These are phyloP conservation scores for Thalassiosira livingstoniorum DNA, from an alignment of 352 stramenopile species.

Conservation along the genomic window DNA sequence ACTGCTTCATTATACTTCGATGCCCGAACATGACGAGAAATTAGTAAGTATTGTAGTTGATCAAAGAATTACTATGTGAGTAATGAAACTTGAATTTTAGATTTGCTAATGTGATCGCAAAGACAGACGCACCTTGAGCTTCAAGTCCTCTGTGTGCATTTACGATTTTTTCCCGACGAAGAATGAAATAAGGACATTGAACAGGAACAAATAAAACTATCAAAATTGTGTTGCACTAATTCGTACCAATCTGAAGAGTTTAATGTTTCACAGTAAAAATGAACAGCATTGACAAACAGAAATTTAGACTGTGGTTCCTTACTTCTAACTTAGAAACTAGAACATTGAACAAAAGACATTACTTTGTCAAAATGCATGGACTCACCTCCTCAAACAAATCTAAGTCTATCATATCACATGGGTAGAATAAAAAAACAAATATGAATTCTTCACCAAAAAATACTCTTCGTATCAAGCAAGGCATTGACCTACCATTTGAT, in stretches of 20 bases:
- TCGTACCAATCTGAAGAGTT: constrained; percentile 17
- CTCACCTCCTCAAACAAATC: constrained; percentile 66
- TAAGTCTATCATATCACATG: constrained; percentile 16
- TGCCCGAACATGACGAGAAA: not conserved
- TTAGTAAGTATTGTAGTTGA: no score
- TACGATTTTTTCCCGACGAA: not conserved
- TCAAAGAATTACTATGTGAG: not conserved
- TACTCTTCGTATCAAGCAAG: not conserved
- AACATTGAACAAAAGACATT: no score
- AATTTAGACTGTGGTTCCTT: constrained; percentile 9
- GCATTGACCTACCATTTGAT: constrained; percentile 11
- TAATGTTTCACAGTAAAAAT: not conserved
- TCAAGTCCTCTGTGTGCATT: constrained; percentile 55
- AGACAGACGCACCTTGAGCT: constrained; percentile 43
- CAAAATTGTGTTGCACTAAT: not conserved
- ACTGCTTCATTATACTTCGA: constrained; percentile 62
- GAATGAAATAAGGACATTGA: not conserved
- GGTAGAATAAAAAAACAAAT: not conserved
- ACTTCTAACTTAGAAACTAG: not conserved
- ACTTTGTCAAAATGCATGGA: not conserved
- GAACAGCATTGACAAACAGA: no score
- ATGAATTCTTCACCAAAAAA: no score
- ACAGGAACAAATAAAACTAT: not conserved
- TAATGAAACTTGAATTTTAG: not conserved
- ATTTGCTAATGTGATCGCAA: not conserved